These are phyloP conservation scores for Thelonectria discophora DNA, from an alignment of 2,329 filamentous ascomycete genomes.

Conservation along the genomic window DNA sequence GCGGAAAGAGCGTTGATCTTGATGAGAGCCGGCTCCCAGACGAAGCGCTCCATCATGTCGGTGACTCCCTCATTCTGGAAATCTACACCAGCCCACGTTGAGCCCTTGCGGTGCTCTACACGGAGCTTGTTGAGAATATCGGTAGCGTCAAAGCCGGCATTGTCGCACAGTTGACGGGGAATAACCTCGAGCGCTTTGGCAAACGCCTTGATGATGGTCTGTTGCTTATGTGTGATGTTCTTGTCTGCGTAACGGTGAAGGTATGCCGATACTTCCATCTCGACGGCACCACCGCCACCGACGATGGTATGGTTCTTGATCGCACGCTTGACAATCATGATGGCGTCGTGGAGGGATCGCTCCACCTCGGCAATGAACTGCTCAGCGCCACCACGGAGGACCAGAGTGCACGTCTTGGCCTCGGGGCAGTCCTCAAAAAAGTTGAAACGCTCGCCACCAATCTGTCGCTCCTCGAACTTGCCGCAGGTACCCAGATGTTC, in stretches of 20 bases:
- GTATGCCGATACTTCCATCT: slow-evolving; percentile 97
- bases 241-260: slow-evolving; percentile 92
- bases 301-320: slow-evolving; percentile 96
- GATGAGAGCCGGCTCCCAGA: slow-evolving; percentile 96
- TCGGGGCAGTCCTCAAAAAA: slow-evolving; percentile 96
- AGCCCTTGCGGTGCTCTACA: slow-evolving; percentile 94
- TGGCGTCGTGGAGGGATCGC: slow-evolving; percentile 96
- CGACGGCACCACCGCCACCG: slow-evolving; percentile 89
- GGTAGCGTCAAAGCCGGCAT: slow-evolving; percentile 97
- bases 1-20: slow-evolving; percentile 98
- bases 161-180: slow-evolving; percentile 96
- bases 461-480: slow-evolving; percentile 92
- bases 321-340: slow-evolving; percentile 99
- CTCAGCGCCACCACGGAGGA: slow-evolving; percentile 94
- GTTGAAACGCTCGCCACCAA: slow-evolving; percentile 97
- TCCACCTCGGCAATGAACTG: slow-evolving; percentile 99
- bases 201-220: slow-evolving; percentile 96
- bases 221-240: slow-evolving; percentile 93
- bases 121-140: slow-evolving; percentile 97
- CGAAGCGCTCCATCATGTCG: slow-evolving; percentile 94
- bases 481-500: slow-evolving; percentile 93
- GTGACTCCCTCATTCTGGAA: slow-evolving; percentile 91
- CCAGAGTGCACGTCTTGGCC: slow-evolving; percentile 95
- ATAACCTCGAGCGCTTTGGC: slow-evolving; percentile 97
- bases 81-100: slow-evolving; percentile 94